Percentiles rank a stretch among this genome's conserved stretches.
These are phyloP conservation scores for Tilletia setariae DNA, from an alignment of 1,284 basidiomycete species.

Conservation along the genomic window DNA sequence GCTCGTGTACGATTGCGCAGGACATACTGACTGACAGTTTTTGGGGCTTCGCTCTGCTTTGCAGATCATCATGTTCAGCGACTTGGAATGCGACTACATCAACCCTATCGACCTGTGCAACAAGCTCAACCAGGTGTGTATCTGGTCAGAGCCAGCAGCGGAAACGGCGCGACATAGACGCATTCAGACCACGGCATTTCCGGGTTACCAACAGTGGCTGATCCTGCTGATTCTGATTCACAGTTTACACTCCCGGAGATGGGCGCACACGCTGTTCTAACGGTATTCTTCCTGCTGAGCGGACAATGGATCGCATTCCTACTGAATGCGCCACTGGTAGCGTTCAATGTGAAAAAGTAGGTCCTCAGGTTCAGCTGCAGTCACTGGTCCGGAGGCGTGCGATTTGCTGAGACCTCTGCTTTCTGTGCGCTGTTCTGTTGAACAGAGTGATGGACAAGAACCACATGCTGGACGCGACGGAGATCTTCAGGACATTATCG, in stretches of 20 bases:
- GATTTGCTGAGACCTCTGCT: background rate
- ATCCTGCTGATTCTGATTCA: background rate
- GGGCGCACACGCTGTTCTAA: conserved; percentile 75
- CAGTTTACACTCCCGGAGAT: conserved; percentile 98
- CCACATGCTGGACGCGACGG: conserved; percentile 98
- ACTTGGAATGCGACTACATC: conserved; percentile 71
- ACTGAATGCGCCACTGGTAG: conserved; percentile 83
- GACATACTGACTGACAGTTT: background rate
- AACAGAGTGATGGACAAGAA: conserved; percentile 83
- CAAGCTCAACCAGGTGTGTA: conserved; percentile 88
- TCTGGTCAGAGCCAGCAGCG: too few species aligned
- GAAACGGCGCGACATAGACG: too few species aligned
- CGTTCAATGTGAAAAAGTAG: conserved; percentile 87
- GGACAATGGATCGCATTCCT: conserved; percentile 89
- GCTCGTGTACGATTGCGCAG: background rate
- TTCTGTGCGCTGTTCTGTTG: conserved; percentile 55
- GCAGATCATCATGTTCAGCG: conserved; percentile 94
- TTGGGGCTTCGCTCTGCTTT: background rate
- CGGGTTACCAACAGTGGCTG: too few species aligned
- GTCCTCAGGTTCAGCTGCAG: conserved; percentile 14
- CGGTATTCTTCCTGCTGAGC: conserved; percentile 70
- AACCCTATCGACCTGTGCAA: conserved; percentile 99
- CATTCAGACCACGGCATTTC: too few species aligned
- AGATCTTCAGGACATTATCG: conserved; percentile 92
- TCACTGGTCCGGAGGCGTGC: background rate